A percentile compares a stretch with the other conserved stretches of the same genome.
Conservation (phyloP, 78 protist species). For the Tieghemostelium lacteum region DNA sequence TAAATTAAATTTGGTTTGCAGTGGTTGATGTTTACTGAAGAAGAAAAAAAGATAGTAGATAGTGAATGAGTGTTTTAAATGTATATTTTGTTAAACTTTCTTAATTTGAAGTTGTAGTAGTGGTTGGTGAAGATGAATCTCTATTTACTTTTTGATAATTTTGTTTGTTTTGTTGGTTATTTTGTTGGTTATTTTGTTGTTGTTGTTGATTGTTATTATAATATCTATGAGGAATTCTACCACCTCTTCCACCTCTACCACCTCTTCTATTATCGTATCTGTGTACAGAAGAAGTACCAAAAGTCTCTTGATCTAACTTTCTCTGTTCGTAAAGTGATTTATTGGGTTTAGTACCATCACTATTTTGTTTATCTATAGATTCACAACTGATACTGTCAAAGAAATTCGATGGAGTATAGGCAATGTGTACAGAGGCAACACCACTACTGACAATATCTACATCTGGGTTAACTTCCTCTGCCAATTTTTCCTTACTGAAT, state of each 20-base stretch:
- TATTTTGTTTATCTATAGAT: slow-evolving; percentile 36
- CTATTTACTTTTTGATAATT: slow-evolving; percentile 25
- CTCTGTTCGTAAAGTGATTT: slow-evolving; percentile 63
- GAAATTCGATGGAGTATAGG: slow-evolving; percentile 62
- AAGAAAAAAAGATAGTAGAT: too few relatives aligned
- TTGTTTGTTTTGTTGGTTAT: not conserved
- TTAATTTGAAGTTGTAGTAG: not conserved
- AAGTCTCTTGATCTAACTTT: slow-evolving; percentile 76
- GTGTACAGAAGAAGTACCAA: slow-evolving; percentile 56
- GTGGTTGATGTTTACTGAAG: too few relatives aligned
- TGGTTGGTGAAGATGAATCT: not conserved
- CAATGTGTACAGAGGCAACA: not conserved
- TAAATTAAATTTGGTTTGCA: too few relatives aligned
- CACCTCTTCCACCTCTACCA: slow-evolving; percentile 68
- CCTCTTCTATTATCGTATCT: slow-evolving; percentile 1
- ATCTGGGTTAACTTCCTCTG: slow-evolving; percentile 29
- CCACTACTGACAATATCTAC: slow-evolving; percentile 32
- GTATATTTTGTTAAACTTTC: too few relatives aligned
- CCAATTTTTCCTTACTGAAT: slow-evolving; percentile 67
- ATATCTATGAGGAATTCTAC: slow-evolving; percentile 5
- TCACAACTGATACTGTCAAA: slow-evolving; percentile 73
- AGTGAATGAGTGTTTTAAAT: too few relatives aligned
- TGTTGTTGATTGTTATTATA: slow-evolving; percentile 22
- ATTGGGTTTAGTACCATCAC: not conserved
- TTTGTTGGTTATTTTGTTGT: not conserved